Evolutionary conservation across 352 stramenopile genomes (phyloP).

Genomic region (Pythium inflatum): DNA sequence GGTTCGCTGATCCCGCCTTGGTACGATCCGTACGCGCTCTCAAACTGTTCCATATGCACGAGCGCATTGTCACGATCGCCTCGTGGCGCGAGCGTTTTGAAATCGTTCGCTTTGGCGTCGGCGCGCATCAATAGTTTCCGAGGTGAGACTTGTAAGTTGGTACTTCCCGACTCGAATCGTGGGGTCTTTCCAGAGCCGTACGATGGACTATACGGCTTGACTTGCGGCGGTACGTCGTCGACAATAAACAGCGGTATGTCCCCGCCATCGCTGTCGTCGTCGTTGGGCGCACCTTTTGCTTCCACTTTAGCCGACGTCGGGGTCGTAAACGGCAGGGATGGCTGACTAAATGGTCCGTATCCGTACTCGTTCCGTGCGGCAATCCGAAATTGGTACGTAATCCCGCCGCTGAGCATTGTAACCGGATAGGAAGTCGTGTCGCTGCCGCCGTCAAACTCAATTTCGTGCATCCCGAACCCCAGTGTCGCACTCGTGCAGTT

Average conservation of each 20-base stretch:
- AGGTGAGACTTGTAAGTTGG: slow-evolving; percentile 49
- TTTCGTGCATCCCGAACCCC: slow-evolving; percentile 58
- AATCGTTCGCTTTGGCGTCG: slow-evolving; percentile 35
- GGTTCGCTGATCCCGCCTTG: slow-evolving; percentile 63
- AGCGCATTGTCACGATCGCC: slow-evolving; percentile 55
- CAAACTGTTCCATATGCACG: slow-evolving; percentile 66
- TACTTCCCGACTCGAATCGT: slow-evolving; percentile 50
- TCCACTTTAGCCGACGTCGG: slow-evolving; percentile 29
- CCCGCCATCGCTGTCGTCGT: slow-evolving; percentile 6
- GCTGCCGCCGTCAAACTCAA: slow-evolving; percentile 32
- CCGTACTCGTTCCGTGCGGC: slow-evolving; percentile 69
- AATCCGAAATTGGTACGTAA: slow-evolving; percentile 87
- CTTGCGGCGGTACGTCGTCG: slow-evolving; percentile 43
- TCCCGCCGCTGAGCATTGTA: slow-evolving; percentile 69
- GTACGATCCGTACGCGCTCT: slow-evolving; percentile 72
- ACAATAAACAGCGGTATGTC: slow-evolving; percentile 35
- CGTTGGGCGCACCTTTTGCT: neutral
- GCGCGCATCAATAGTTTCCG: slow-evolving; percentile 30
- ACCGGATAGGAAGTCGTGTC: slow-evolving; percentile 38
- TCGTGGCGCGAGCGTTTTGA: slow-evolving; percentile 41
- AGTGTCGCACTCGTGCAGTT: slow-evolving; percentile 61
- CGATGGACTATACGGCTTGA: slow-evolving; percentile 56
- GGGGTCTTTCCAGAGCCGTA: slow-evolving; percentile 70
- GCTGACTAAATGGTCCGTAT: slow-evolving; percentile 71
- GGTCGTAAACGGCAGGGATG: slow-evolving; percentile 62